Base-by-base conservation (phyloP, 148 eudicot genomes). In the Salicornia ramosissima region DNA sequence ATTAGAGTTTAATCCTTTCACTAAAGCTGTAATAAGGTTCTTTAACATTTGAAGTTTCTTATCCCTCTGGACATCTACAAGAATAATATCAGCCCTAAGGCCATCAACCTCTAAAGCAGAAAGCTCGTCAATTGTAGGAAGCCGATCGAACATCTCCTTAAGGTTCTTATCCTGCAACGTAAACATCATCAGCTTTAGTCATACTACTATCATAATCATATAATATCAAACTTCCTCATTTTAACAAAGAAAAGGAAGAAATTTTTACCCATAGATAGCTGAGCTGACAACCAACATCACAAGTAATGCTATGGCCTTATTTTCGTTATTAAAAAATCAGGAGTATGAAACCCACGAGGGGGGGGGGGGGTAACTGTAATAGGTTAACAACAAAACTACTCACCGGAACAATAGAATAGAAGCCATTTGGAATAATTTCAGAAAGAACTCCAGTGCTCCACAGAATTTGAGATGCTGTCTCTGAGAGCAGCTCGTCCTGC, bases 391-490 rank as follows among this genome's bases (percentile, higher is more conserved):
- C 11, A 31, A 62, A 62, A 29, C 18, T 62, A 43, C 97, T 90
- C 81, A 94, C 97, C 70, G 89, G 96, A 64, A 81, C 80, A 79
- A 89, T 78, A 40, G 89, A 94, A 81, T 87, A 94, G 87, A 94
- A 94, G 50, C 99, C 99, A 86, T 94, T 79, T 45, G 97, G 90
- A 66, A 94, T 89, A 25, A 90, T 87, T 74, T 87, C 91, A 63
- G 93, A 88, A 69, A 94, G 96, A 71, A 81, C 78, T 75, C 96
- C 96, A 65, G 93, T 90, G 72, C 81, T 84, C 99, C 97, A 91
- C 29, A 94, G 87, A 77, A 86, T 85, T 77, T 86, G 87, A 52
- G 93, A 94, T 24, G 89, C 93, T 28, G 83, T 80, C 68, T 86
- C 81, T 63, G 82, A 71, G 55, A 78, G 77, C 63, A 67, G 77